A percentile compares a stretch with the other conserved stretches of the same genome.
Evolutionary conservation across 495 filamentous ascomycete species (phyloP).

Genomic region (Penicillium canariense): DNA sequence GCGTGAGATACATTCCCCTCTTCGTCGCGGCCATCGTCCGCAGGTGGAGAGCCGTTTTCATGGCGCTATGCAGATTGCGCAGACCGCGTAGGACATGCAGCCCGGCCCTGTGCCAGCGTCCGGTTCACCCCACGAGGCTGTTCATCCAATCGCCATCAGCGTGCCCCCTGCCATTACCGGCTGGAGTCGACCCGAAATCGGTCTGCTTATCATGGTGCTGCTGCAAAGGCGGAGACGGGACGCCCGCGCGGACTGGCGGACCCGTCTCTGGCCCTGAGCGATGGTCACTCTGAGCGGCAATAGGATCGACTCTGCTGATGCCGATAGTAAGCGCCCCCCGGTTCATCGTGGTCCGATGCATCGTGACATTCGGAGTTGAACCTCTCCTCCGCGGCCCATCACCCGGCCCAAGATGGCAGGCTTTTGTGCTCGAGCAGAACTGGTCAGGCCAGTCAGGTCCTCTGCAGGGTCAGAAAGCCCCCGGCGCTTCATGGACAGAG

Average conservation of each 20-base stretch:
- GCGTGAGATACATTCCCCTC: neutral
- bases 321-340: neutral
- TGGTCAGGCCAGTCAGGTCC: neutral
- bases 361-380: neutral
- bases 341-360: neutral
- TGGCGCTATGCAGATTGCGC: too few relatives aligned
- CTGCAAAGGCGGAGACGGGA: conserved; percentile 5
- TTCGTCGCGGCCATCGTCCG: conserved; percentile 3
- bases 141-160: neutral
- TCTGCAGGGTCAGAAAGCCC: neutral
- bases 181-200: conserved; percentile 10
- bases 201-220: conserved; percentile 11
- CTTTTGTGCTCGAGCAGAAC: neutral
- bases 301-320: neutral
- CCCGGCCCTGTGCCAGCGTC: neutral
- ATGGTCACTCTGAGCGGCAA: too few relatives aligned
- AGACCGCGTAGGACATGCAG: neutral
- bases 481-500: neutral
- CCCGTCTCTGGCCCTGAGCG: too few relatives aligned
- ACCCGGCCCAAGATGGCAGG: too few relatives aligned
- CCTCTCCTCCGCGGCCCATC: neutral
- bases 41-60: neutral
- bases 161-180: neutral
- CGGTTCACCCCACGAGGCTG: conserved; percentile 11
- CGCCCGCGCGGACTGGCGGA: neutral